Base-by-base conservation (phyloP, 257 asterid genomes). In the Thymus quinquecostatus region DNA sequence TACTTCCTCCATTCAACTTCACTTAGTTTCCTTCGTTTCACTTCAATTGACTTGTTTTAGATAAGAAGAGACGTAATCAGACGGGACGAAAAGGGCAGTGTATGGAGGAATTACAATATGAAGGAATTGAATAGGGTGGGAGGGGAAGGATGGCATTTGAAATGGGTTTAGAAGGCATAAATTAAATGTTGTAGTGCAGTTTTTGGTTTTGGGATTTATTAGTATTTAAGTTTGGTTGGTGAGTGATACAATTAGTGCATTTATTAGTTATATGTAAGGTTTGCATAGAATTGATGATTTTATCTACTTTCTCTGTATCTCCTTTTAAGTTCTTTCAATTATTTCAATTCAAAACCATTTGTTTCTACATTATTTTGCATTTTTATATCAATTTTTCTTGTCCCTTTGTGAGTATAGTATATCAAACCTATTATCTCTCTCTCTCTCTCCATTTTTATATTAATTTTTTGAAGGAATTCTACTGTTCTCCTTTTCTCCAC, bases 151-250 rank as follows among this genome's bases (percentile, higher is more conserved):
- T 63, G 44, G 12, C 27, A 60, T 74, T 33, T 51, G 32, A 58
- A 47, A 30, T 41, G 27, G 66, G 13, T 55, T 36, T 70, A 66
- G 81, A 72, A 57, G 76, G 41, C 40, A 50, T 59, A 51, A 81
- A 54, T 69, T 57, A 58, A 76, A 59, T 63, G 68, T 63, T 50
- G 3, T 44, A 3, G 53, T 11, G 58, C 28, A 33, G 47, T 36
- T 51, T 21, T 41, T 48, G 57, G 66, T 51, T 62, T 50, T 28
- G 45, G 50, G 61, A 53, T 64, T 60, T 68, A 72, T 57, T 73
- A 67, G 60, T 65, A 60, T 69, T 73, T 14, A 77, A 50, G 69
- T 30, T 70, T 53, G 74, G 70, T 81, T 66, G 85, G 82, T 74
- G 75, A 60, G 47, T 60, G 61, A 41, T 64, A 64, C 65, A 77